These are phyloP conservation scores for Wickerhamiella vanderwaltii DNA, from an alignment of 805 yeast species.

Conservation along the genomic window DNA sequence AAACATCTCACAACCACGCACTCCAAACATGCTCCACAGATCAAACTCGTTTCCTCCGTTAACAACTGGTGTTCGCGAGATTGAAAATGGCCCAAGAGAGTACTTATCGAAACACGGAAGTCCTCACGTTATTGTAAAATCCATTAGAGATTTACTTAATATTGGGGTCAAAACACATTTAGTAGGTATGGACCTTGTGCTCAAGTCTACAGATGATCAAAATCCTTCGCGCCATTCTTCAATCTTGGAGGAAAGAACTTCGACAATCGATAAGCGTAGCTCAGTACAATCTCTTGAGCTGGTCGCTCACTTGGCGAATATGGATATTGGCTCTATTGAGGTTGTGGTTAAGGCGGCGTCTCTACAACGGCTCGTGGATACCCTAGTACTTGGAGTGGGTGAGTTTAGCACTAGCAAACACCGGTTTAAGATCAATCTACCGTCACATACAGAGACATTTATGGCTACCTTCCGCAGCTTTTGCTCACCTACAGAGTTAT, in stretches of 20 bases:
- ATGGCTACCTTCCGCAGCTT: slow-evolving; percentile 60
- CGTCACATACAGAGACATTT: slow-evolving; percentile 51
- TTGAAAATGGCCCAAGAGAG: slow-evolving; percentile 33
- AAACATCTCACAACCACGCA: slow-evolving; percentile 10
- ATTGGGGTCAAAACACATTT: slow-evolving; percentile 47
- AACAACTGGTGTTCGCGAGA: slow-evolving; percentile 37
- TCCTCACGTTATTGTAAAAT: slow-evolving; percentile 41
- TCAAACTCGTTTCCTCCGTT: slow-evolving; percentile 30
- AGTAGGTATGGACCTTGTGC: slow-evolving; percentile 42
- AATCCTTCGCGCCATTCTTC: slow-evolving; percentile 36
- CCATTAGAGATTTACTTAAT: slow-evolving; percentile 52
- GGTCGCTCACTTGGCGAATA: slow-evolving; percentile 6
- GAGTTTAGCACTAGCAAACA: slow-evolving; percentile 34
- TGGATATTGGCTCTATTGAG: slow-evolving; percentile 21
- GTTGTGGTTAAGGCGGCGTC: slow-evolving; percentile 58
- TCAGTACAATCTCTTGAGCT: slow-evolving; percentile 14
- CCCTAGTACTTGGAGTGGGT: slow-evolving; percentile 59
- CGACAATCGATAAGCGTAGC: slow-evolving; percentile 12
- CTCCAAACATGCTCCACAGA: slow-evolving; percentile 16
- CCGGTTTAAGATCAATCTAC: slow-evolving; percentile 48
- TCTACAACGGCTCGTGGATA: slow-evolving; percentile 64
- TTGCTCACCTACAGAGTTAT: slow-evolving; percentile 41
- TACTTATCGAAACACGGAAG: slow-evolving; percentile 24
- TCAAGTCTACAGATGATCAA: slow-evolving; percentile 41
- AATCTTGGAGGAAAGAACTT: slow-evolving; percentile 36